Conservation (phyloP, 2,329 filamentous ascomycete species). For the Pochonia chlamydosporia region DNA sequence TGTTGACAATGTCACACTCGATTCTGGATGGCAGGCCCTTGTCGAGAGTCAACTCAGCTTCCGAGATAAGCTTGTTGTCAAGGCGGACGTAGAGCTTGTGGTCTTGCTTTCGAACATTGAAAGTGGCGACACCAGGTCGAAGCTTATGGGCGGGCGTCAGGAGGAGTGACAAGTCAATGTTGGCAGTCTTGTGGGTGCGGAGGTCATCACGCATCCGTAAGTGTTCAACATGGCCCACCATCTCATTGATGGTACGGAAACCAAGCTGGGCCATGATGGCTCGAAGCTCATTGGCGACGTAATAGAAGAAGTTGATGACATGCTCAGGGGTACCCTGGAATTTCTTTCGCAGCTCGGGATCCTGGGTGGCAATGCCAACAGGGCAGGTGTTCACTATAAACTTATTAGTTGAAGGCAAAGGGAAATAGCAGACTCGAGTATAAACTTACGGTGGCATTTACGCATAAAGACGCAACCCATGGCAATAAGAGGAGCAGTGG, state of each 20-base stretch:
- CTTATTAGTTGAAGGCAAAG: background rate
- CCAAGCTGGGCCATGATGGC: constrained; percentile 96
- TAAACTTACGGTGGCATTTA: constrained; percentile 51
- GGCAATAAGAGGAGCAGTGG: constrained; percentile 87
- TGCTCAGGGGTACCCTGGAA: constrained; percentile 91
- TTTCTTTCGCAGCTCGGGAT: constrained; percentile 90
- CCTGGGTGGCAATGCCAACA: constrained; percentile 92
- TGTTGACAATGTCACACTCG: constrained; percentile 95
- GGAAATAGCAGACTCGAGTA: background rate
- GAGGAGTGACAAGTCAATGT: constrained; percentile 89
- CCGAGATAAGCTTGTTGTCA: constrained; percentile 95
- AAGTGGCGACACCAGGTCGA: constrained; percentile 87
- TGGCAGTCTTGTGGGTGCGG: constrained; percentile 80
- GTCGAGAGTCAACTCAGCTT: constrained; percentile 89
- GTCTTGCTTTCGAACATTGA: constrained; percentile 97
- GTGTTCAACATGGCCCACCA: constrained; percentile 88
- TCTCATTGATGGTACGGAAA: constrained; percentile 93
- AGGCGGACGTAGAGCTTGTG: constrained; percentile 88
- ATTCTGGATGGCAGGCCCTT: constrained; percentile 90
- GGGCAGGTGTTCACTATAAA: constrained; percentile 63
- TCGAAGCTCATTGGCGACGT: constrained; percentile 89
- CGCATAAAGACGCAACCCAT: constrained; percentile 97
- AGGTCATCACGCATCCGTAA: constrained; percentile 85
- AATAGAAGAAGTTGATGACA: constrained; percentile 99
- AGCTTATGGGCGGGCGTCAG: constrained; percentile 94